Evolutionary conservation across 139 green algal genomes (phyloP), one percentile per base, ranked within the genome.

Genomic region (Tetradesmus obliquus): DNA sequence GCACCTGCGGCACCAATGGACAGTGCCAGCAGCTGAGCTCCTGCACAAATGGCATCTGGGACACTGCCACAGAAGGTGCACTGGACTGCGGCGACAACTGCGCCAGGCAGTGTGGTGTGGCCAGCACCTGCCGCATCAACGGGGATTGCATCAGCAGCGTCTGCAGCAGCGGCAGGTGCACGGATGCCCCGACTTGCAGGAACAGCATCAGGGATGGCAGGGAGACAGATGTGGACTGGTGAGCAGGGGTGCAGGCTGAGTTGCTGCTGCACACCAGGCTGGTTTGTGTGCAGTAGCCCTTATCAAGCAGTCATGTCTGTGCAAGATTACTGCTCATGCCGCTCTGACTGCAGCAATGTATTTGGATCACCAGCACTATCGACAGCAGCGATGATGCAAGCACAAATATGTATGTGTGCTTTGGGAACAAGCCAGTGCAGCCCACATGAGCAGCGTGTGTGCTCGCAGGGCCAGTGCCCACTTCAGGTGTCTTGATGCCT

Each of bases 71-170:
- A 5, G 84, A 88, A 53, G 84, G 84, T 58, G 84, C 55, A 9
- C 5, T 13, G 51, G 84, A 88, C 57, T 88, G 84, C n/a, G 58
- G 84, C 8, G 55, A 88, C 22, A 20, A 55, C 84, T 88, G 84
- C 22, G 66, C 12, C 55, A 76, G 51, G n/a, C 57, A 88, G 57
- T 88, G 84, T 53, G 57, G 84, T 10, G 32, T 55, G 3, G 58
- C 55, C 4, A 79, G 53, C 20, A 88, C 84, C 9, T 88, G 84
- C 84, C 54, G 57, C 3, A 20, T 76, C 9, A 79, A 88, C 15
- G 84, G 84, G 62, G 84, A 88, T 24, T 88, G 84, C 57, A 88
- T 88, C 84, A 88, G 84, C 10, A 10, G 32, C n/a, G 54, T 45
- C 2, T 88, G 84, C 84, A 88, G 10, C 8, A 58, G 20, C 10